Evolutionary conservation across 2,329 filamentous ascomycete genomes (phyloP), one percentile per base, ranked within the genome.

Genomic region (Aspergillus sojae): DNA sequence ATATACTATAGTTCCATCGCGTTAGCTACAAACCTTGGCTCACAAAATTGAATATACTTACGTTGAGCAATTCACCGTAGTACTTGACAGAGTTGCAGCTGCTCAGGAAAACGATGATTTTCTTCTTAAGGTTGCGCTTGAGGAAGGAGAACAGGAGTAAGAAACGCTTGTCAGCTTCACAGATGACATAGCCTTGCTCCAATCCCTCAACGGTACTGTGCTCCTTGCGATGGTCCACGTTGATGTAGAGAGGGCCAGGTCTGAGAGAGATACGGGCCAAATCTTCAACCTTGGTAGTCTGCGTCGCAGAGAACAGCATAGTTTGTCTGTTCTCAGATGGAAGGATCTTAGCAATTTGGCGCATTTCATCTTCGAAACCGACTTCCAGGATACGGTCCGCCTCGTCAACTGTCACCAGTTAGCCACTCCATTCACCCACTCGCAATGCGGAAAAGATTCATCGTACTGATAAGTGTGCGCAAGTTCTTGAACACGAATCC

Each of bases 351-450:
- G 98, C 90, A 70, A 99, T 97, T 77, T 96, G 91, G 68, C 92
- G 87, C 91, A 99, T 97, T 81, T 99, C 95, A 74, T 98, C 95
- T 79, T 99, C 95, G 84, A 99, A 99, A 72, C 95, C 94, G 66
- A 97, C 92, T 81, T 99, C 95, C 52, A 99, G 83, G 67, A 99
- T 97, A 55, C 95, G 90, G 77, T 99, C 95, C 21, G 95, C 95
- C 81, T 99, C 95, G 72, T 99, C 95, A 70, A 62, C 36, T 21
- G 39, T 12, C 39, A 28, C 32, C 54, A 52, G 32, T 55, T 7
- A 55, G 52, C 28, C 30, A 48, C 19, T 28, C 34, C 28, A 26
- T 28, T 48, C 45, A 26, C n/a, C 28, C 30, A 52, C 19, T 32
- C 19, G n/a, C 7, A 28, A 23, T 36, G 30, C 3, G 16, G 41